These are phyloP conservation scores for Clavulina sp. DNA, from an alignment of 768 basidiomycete genomes.

Conservation along the genomic window DNA sequence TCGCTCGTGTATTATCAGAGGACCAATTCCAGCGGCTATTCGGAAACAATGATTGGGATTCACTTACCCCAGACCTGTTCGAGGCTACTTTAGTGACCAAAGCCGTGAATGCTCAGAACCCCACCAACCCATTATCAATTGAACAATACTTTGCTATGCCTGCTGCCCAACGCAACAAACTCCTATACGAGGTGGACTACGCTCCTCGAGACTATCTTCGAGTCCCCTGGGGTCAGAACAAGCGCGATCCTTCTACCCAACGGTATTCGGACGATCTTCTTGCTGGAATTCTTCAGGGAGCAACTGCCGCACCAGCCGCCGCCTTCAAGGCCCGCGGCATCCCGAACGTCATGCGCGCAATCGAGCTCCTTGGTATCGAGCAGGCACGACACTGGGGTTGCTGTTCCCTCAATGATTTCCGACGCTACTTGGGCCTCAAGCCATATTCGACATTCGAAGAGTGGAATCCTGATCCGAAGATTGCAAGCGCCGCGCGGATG, in stretches of 20 bases:
- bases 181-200: too few relatives aligned
- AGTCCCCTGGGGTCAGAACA: background rate
- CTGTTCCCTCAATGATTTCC: constrained; percentile 54
- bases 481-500: too few relatives aligned
- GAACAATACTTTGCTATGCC: too few relatives aligned
- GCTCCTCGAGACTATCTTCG: background rate
- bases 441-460: constrained; percentile 52
- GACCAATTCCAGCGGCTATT: background rate
- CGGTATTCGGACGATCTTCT: constrained; percentile 9
- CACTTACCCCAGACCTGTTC: background rate
- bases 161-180: too few relatives aligned
- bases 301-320: constrained; percentile 7
- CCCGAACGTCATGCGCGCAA: constrained; percentile 9
- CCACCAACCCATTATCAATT: background rate
- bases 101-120: background rate
- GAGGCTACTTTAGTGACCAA: background rate
- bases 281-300: constrained; percentile 8
- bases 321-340: constrained; percentile 10
- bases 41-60: background rate
- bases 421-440: constrained; percentile 66
- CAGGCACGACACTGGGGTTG: constrained; percentile 11
- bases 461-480: constrained; percentile 59
- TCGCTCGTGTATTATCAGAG: too few relatives aligned
- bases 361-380: constrained; percentile 11
- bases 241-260: background rate